Base-by-base conservation (phyloP, 2,329 filamentous ascomycete species). In the Lachnellula subtilissima region DNA sequence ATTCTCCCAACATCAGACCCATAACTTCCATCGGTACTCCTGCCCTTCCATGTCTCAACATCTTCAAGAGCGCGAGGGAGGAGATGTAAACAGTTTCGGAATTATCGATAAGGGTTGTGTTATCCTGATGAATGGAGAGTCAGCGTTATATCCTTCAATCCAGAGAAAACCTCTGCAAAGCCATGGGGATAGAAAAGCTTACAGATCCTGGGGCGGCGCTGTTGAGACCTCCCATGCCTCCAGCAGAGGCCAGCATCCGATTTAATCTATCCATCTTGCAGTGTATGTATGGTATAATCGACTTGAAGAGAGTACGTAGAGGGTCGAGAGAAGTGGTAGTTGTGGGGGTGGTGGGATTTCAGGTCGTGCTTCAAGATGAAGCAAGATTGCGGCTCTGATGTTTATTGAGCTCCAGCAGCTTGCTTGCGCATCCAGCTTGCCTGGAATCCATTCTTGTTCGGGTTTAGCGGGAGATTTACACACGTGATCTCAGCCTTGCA, bases 1-100 rank as follows among this genome's bases (percentile, higher is more conserved):
- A 97, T 74, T 97, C 94, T 73, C 94, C 94, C 69, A 97, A 77
- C 94, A 99, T 99, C 72, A 99, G 79, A 61, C 94, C 94, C 94
- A 99, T 99, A 73, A 99, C 94, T 80, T 99, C 94, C 94, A 99
- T 99, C 19, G 94, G 94, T 64, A 99, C 94, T 78, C 94, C 94
- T 42, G 94, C 94, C 65, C 94, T 88, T 63, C 94, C 94, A 75
- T 99, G 94, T 72, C 94, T 87, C 74, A 99, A 82, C 94, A 99
- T 99, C 83, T 99, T 99, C 67, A 99, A 81, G 52, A 99, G 82
- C 52, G 94, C 94, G 59, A 99, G 85, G 49, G 94, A 99, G 52
- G 94, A 99, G 69, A 99, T 99, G 78, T 99, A 96, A 66, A 99
- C 94, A 36, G 94, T 99, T 79, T 99, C 94, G 68, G 93, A 96